Evolutionary conservation across 1,139 yeast species (phyloP), one percentile per base, ranked within the genome.

Genomic region (Hansenula lynferdii): DNA sequence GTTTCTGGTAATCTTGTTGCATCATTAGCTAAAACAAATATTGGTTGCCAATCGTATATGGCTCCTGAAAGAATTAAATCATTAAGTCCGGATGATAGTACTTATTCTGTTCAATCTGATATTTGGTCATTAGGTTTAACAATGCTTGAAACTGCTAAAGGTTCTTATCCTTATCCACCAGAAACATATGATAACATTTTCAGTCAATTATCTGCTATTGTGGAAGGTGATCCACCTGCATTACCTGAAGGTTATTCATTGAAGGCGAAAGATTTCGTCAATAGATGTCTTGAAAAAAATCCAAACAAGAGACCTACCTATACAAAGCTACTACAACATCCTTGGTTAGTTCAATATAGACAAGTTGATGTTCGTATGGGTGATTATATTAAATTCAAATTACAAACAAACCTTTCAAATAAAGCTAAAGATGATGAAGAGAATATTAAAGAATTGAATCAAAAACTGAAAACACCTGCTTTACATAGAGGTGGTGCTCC

Each of bases 41-140:
- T 92, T 52, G 99, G 99, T 7, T 94, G 98, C 61, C 98, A 92
- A 63, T 85, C 96, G 6, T 92, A 92, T 63, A 94, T 94, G 98
- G 97, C 98, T 0, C 99, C 99, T 1, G 99, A 92, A 61, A 75
- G 99, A 56, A 94, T 92, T 54, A 81, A 84, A 60, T 72, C 80
- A 7, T 44, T 64, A 34, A 65, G 62, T 39, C 77, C 77, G 8
- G 90, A 84, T 56, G 92, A 79, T 49, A 72, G 77, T 16, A 80
- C 95, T 0, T 92, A 92, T 62, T 82, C 97, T 1, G 96, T 89
- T 11, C 97, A 92, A 58, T 83, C 95, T 10, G 99, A 94, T 62
- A 79, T 92, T 44, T 92, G 99, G 98, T 87, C 97, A 0, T 65
- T 92, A 32, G 99, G 98, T 1, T 69, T 92, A 42, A 82, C 95